Evolutionary conservation across 352 stramenopile genomes (phyloP), one percentile per base, ranked within the genome.

Genomic region (Phytophthora hibernalis): DNA sequence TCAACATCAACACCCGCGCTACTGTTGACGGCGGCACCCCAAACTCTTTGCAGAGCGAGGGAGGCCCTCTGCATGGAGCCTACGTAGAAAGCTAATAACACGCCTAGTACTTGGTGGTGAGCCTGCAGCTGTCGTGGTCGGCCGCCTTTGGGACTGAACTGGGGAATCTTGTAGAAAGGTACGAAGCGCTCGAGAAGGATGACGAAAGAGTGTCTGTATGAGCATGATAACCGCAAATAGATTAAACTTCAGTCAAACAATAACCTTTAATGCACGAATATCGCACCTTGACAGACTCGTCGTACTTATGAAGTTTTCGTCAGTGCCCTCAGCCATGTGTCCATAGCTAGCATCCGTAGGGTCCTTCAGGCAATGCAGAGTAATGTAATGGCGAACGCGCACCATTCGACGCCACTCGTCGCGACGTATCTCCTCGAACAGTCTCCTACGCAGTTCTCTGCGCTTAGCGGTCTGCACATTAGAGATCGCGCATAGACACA

Each of bases 11-110:
- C 20, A 50, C 43, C 2, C 43, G 43, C 3, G 43, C 20, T 16
- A 50, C 9, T 18, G 43, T 50, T 13, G 43, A 50, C 11, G 43
- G 43, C 10, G 43, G 43, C 2, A 50, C 20, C 3, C 20, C 43
- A 15, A 50, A 50, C 43, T 50, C 47, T 26, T 24, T 38, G 31
- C 47, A 53, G n/a, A n/a, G n/a, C n/a, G 13, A 53, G 26, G 7
- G 20, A 31, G 5, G 5, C 22, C 18, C 18, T 28, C 10, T 50
- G 43, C 20, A 50, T 40, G 8, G 33, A 40, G 8, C 33, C 33
- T 2, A 40, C 33, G 33, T 40, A 40, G 9, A 40, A 53, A 2
- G 26, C 47, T 5, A 51, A 12, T 3, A 51, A 21, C 22, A 51
- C 9, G 7, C 44, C 22, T 5, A 51, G 20, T 2, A 51, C 44